phyloP scores from a whole-genome alignment of 768 basidiomycete species.

The Hericium rajendrae region DNA sequence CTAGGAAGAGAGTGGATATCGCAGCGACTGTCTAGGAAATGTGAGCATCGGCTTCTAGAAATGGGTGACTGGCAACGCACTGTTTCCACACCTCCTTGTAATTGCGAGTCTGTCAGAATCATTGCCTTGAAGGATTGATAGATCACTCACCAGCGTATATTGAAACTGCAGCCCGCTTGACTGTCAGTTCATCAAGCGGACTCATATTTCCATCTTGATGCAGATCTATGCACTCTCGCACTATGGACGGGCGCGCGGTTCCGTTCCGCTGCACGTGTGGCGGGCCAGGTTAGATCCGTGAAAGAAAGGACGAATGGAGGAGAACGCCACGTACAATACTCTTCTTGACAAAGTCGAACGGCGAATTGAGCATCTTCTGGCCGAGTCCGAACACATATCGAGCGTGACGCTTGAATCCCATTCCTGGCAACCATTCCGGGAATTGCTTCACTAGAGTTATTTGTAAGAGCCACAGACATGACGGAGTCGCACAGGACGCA shows the following conservation, averaged over 20 bases:
- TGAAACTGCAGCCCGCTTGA: neutral
- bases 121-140: neutral
- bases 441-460: neutral
- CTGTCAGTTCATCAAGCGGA: neutral
- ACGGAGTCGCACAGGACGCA: slow-evolving; percentile 8
- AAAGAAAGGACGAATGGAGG: neutral
- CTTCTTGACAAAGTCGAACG: neutral
- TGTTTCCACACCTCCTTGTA: neutral
- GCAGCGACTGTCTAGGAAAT: neutral
- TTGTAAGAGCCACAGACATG: slow-evolving; percentile 9
- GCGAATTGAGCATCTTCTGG: neutral
- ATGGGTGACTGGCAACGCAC: neutral
- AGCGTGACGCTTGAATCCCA: slow-evolving; percentile 1
- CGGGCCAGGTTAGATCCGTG: no score
- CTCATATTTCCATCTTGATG: neutral
- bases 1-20: slow-evolving; percentile 9
- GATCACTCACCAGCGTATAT: neutral
- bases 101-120: neutral
- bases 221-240: neutral
- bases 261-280: neutral
- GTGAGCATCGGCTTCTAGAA: neutral
- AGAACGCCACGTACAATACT: neutral
- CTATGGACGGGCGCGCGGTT: neutral
- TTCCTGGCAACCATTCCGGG: slow-evolving; percentile 1
- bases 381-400: neutral